These are phyloP conservation scores for Earliella scabrosa DNA, from an alignment of 1,284 basidiomycete genomes.

Conservation along the genomic window DNA sequence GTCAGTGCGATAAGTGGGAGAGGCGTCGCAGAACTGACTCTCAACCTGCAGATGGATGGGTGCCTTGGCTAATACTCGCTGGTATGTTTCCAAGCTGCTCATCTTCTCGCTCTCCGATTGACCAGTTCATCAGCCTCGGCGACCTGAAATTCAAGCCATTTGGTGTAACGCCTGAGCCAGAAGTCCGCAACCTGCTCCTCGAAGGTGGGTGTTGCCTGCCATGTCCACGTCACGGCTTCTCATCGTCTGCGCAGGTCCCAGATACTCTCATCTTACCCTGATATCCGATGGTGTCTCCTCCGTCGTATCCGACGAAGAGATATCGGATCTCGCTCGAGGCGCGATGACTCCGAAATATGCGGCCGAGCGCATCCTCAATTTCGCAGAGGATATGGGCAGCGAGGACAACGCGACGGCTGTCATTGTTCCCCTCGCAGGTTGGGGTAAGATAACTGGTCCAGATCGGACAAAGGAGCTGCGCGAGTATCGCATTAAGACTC, in stretches of 20 bases:
- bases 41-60: slow-evolving; percentile 84
- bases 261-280: slow-evolving; percentile 82
- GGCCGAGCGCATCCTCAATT: slow-evolving; percentile 83
- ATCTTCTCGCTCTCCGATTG: slow-evolving; percentile 2
- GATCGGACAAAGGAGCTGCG: slow-evolving; percentile 84
- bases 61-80: slow-evolving; percentile 90
- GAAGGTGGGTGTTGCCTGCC: slow-evolving; percentile 53
- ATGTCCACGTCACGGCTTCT: not conserved
- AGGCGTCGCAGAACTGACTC: not conserved
- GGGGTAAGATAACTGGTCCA: slow-evolving; percentile 81
- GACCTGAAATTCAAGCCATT: slow-evolving; percentile 90
- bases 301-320: slow-evolving; percentile 91
- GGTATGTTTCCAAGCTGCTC: slow-evolving; percentile 61
- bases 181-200: slow-evolving; percentile 83
- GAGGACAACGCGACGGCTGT: slow-evolving; percentile 93
- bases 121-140: slow-evolving; percentile 68
- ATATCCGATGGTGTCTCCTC: slow-evolving; percentile 93
- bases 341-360: slow-evolving; percentile 78
- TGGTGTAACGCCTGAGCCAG: slow-evolving; percentile 95
- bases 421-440: slow-evolving; percentile 92
- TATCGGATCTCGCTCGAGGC: slow-evolving; percentile 86
- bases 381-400: slow-evolving; percentile 89
- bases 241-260: slow-evolving; percentile 49
- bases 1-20: slow-evolving; percentile 11
- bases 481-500: slow-evolving; percentile 78